phyloP scores from a whole-genome alignment of 2,329 filamentous ascomycete genomes.

The Coniochaeta pulveracea region DNA sequence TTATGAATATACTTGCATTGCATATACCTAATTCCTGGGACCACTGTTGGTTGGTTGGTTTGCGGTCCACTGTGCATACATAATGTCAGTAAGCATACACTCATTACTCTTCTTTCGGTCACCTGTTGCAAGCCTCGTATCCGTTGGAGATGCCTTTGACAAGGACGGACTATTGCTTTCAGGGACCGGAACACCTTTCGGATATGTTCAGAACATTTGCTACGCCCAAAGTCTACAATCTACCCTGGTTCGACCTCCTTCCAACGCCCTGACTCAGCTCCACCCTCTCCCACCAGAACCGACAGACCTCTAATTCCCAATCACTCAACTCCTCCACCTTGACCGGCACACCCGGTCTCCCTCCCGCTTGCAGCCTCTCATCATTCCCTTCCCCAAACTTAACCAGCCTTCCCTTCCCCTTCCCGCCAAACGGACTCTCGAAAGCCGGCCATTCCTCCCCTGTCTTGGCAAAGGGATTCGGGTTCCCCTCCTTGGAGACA shows the following conservation, averaged over 20 bases:
- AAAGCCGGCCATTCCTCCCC: conserved; percentile 28
- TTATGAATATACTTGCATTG: too few species aligned
- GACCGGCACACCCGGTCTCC: conserved; percentile 31
- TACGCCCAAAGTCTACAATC: neutral
- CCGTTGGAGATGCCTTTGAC: too few species aligned
- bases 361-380: conserved; percentile 31
- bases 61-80: too few species aligned
- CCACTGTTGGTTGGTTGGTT: too few species aligned
- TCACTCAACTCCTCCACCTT: conserved; percentile 28
- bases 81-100: too few species aligned
- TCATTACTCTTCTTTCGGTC: too few species aligned
- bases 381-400: conserved; percentile 51
- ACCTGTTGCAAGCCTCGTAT: too few species aligned
- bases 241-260: conserved; percentile 6
- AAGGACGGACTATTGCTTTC: too few species aligned
- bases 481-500: conserved; percentile 9
- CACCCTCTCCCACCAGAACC: conserved; percentile 50
- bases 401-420: conserved; percentile 26
- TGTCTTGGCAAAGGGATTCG: conserved; percentile 1
- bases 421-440: conserved; percentile 22
- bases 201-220: neutral
- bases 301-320: conserved; percentile 35
- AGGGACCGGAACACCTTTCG: too few species aligned
- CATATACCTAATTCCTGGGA: too few species aligned
- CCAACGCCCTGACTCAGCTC: conserved; percentile 33